These are phyloP conservation scores for Casuarina cunninghamiana DNA, from an alignment of 306 rosid species.

Conservation along the genomic window DNA sequence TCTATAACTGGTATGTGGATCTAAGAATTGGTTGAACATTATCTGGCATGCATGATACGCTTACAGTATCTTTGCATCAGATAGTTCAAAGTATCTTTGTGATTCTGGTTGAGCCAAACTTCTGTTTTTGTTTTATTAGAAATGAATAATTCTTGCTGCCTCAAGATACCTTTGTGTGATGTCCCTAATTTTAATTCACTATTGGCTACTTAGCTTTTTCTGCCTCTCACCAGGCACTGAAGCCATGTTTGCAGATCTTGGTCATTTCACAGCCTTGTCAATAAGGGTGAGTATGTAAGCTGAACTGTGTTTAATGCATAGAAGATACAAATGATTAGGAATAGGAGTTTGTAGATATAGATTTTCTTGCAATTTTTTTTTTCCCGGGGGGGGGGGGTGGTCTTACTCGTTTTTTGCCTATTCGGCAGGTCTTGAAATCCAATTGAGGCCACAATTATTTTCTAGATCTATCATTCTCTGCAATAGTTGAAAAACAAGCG, in stretches of 20 bases:
- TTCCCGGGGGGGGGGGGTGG: no score
- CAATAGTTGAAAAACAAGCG: neutral
- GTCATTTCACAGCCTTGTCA: slow-evolving; percentile 80
- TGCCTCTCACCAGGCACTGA: slow-evolving; percentile 62
- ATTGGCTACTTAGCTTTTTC: slow-evolving; percentile 20
- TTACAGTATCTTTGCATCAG: slow-evolving; percentile 14
- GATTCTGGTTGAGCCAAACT: slow-evolving; percentile 13
- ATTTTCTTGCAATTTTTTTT: neutral
- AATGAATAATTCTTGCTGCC: slow-evolving; percentile 2
- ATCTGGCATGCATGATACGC: slow-evolving; percentile 6
- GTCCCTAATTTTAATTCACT: slow-evolving; percentile 4
- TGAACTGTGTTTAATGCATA: slow-evolving; percentile 10
- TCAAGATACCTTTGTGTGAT: neutral
- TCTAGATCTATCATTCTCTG: neutral
- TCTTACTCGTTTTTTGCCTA: no score
- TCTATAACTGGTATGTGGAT: slow-evolving; percentile 72
- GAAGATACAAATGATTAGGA: slow-evolving; percentile 5
- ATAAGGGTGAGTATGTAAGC: slow-evolving; percentile 63
- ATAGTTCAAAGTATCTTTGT: slow-evolving; percentile 21
- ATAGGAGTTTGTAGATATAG: neutral
- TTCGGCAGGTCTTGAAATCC: neutral
- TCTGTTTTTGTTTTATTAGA: slow-evolving; percentile 9
- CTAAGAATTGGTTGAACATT: slow-evolving; percentile 16
- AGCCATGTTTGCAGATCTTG: slow-evolving; percentile 95
- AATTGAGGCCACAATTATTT: neutral